Evolutionary conservation across 495 filamentous ascomycete species (phyloP).

Genomic region (Chlorociboria aeruginascens): DNA sequence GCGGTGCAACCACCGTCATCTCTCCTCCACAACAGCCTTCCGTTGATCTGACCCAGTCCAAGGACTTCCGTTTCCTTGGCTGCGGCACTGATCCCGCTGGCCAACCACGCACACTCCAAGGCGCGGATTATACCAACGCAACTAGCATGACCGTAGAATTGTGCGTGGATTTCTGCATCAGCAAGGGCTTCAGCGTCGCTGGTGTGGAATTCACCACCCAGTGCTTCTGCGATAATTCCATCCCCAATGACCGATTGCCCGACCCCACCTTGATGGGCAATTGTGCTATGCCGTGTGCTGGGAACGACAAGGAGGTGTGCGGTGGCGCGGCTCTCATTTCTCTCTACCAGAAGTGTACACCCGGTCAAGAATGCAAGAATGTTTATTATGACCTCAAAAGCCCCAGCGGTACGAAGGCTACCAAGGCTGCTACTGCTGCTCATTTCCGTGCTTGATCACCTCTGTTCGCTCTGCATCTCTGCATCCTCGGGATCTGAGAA

Average conservation of each 20-base stretch:
- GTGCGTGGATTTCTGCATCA: constrained; percentile 27
- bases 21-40: too few species aligned
- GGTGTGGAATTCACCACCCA: constrained; percentile 27
- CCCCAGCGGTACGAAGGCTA: too few species aligned
- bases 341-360: constrained; percentile 25
- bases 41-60: too few species aligned
- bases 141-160: constrained; percentile 27
- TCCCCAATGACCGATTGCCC: constrained; percentile 19
- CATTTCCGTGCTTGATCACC: too few species aligned
- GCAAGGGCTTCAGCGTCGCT: constrained; percentile 24
- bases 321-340: constrained; percentile 38
- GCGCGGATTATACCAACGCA: neutral
- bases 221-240: constrained; percentile 33
- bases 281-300: constrained; percentile 40
- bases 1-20: too few species aligned
- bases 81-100: too few species aligned
- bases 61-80: too few species aligned
- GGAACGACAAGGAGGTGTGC: constrained; percentile 28
- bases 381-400: too few species aligned
- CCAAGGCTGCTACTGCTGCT: too few species aligned
- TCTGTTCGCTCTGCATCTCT: too few species aligned
- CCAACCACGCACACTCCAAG: neutral
- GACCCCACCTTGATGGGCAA: constrained; percentile 31
- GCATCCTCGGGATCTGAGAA: too few species aligned
- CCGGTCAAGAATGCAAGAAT: too few species aligned